These are phyloP conservation scores for Asterella californica DNA, from an alignment of 225 moss, liverwort and hornwort species.

Conservation along the genomic window DNA sequence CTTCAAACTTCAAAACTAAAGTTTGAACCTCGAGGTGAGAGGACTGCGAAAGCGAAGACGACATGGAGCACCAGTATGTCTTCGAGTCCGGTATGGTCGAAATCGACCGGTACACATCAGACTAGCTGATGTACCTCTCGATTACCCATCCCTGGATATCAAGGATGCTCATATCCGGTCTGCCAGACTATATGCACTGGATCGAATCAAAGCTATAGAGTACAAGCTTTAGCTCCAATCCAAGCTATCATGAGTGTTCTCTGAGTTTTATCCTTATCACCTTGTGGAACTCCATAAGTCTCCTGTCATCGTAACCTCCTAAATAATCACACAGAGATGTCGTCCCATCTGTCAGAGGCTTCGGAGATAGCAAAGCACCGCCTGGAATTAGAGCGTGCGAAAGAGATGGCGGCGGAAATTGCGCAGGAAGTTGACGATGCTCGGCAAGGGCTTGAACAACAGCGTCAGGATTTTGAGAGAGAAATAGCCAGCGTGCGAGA, in stretches of 20 bases:
- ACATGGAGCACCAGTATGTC: no score
- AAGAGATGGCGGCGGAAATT: constrained; percentile 52
- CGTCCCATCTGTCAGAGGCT: constrained; percentile 27
- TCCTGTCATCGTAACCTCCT: neutral
- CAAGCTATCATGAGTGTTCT: neutral
- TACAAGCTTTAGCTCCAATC: neutral
- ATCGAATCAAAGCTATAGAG: no score
- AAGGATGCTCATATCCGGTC: neutral
- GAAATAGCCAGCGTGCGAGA: constrained; percentile 43
- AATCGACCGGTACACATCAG: no score
- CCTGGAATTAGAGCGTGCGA: constrained; percentile 47
- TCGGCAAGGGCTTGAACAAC: constrained; percentile 46
- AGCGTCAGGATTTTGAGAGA: constrained; percentile 44
- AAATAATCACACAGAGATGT: neutral
- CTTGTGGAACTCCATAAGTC: neutral
- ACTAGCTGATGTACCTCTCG: no score
- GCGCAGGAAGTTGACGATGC: constrained; percentile 50
- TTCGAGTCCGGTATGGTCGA: neutral
- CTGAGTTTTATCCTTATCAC: no score
- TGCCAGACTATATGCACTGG: neutral
- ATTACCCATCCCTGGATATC: neutral
- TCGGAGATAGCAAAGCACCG: constrained; percentile 47
- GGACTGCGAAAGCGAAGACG: no score
- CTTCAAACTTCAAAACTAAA: no score
- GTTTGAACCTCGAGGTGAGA: no score